Percentiles rank a stretch among this genome's conserved stretches.
These are phyloP conservation scores for Haematococcus lacustris DNA, from an alignment of 139 green algal species.

Conservation along the genomic window DNA sequence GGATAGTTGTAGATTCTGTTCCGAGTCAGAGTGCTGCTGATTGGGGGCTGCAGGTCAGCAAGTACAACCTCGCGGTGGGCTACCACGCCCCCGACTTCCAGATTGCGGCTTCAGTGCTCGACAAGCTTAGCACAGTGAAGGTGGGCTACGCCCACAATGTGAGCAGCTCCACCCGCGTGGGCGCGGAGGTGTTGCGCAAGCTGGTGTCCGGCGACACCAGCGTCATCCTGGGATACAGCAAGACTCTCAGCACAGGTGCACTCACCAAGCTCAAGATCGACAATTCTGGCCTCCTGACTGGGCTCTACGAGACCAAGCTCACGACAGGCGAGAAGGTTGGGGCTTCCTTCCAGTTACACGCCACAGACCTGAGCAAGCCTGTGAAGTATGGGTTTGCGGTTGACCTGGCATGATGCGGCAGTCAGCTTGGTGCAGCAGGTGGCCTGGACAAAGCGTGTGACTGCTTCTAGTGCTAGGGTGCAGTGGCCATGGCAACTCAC, in stretches of 20 bases:
- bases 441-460: no score
- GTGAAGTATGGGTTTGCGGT: slow-evolving; percentile 39
- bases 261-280: slow-evolving; percentile 38
- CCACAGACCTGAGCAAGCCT: slow-evolving; percentile 29
- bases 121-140: slow-evolving; percentile 5
- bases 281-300: slow-evolving; percentile 20
- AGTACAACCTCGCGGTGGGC: slow-evolving; percentile 43
- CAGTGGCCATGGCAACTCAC: no score
- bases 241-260: slow-evolving; percentile 21
- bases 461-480: no score
- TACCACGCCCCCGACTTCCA: slow-evolving; percentile 36
- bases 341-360: slow-evolving; percentile 32
- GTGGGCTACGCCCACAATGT: slow-evolving; percentile 22
- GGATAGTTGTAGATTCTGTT: no score
- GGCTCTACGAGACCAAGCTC: slow-evolving; percentile 41
- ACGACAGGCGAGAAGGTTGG: slow-evolving; percentile 29
- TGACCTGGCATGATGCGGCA: slow-evolving; percentile 22
- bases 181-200: slow-evolving; percentile 31
- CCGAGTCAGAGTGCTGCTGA: no score
- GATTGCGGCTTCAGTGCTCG: slow-evolving; percentile 3
- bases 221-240: slow-evolving; percentile 23
- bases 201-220: slow-evolving; percentile 14
- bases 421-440: background rate
- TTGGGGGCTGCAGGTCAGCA: slow-evolving; percentile 39
- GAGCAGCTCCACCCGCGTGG: slow-evolving; percentile 9